Evolutionary conservation across 2,329 filamentous ascomycete genomes (phyloP), one percentile per base, ranked within the genome.

Genomic region (Plectosphaerella plurivora): DNA sequence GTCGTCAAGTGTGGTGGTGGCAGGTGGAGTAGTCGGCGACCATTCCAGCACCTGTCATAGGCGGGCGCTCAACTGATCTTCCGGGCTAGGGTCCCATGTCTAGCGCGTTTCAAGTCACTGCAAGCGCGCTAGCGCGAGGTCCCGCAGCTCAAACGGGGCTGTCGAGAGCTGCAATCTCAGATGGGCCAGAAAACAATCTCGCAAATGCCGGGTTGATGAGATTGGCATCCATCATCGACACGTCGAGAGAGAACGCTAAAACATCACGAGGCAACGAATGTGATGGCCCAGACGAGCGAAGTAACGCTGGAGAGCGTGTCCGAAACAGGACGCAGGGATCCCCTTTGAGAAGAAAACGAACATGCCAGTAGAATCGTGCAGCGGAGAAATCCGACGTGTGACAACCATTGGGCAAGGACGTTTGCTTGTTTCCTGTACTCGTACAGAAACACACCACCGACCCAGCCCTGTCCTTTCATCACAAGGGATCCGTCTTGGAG

Each of bases 31-130:
- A 47, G 50, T 56, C 55, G 55, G 47, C 54, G 54, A 54, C 54
- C 55, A 44, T 44, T 44, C 41, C 10, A n/a, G 18, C 41, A 9
- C 14, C 14, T 8, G 15, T 56, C 48, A 51, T 53, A 36, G 47
- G 49, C 33, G 41, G 18, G 8, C 8, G 41, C 16, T 20, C n/a
- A 16, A 18, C 41, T 39, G 37, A 10, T 18, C 35, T 41, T 45
- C 37, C 28, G 45, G 11, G 49, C 53, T 53, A 49, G 53, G 51
- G 14, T 1, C 12, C 57, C 57, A 28, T 42, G 57, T 33, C 49
- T 57, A 55, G 53, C 55, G 53, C 44, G 57, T 58, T 58, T 58
- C 57, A 58, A 51, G 47, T 57, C 41, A 41, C 53, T 37, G 8
- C 15, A 51, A 53, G 35, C 24, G 55, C 53, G 22, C 45, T 57